These are phyloP conservation scores for Trichothecium sympodiale DNA, from an alignment of 2,329 filamentous ascomycete species.

Conservation along the genomic window DNA sequence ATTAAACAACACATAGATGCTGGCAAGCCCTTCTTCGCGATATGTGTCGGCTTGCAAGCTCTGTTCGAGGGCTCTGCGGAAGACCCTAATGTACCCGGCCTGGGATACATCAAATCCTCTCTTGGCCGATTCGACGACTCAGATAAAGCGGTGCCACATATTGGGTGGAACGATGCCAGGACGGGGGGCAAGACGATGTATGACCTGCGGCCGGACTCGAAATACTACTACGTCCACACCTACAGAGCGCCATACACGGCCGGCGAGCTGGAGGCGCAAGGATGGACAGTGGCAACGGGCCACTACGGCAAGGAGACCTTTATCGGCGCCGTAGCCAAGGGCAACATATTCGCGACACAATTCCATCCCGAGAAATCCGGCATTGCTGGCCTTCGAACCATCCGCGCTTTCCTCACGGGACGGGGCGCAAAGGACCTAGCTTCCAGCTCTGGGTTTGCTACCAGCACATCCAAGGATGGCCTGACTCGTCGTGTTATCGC, in stretches of 20 bases:
- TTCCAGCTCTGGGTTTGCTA: slow-evolving; percentile 5
- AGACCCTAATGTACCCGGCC: slow-evolving; percentile 57
- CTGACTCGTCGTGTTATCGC: slow-evolving; percentile 91
- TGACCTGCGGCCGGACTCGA: slow-evolving; percentile 67
- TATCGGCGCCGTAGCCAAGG: slow-evolving; percentile 76
- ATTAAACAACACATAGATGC: slow-evolving; percentile 72
- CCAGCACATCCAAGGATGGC: slow-evolving; percentile 40
- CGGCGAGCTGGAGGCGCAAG: slow-evolving; percentile 65
- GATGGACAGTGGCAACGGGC: slow-evolving; percentile 88
- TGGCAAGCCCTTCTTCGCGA: slow-evolving; percentile 97
- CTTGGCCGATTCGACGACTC: slow-evolving; percentile 68
- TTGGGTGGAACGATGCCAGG: slow-evolving; percentile 93
- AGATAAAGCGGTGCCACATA: slow-evolving; percentile 90
- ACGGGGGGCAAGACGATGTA: slow-evolving; percentile 52
- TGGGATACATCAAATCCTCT: slow-evolving; percentile 61
- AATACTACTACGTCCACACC: slow-evolving; percentile 98
- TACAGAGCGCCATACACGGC: slow-evolving; percentile 71
- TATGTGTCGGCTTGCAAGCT: slow-evolving; percentile 89
- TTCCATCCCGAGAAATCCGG: slow-evolving; percentile 98
- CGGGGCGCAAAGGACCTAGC: slow-evolving; percentile 42
- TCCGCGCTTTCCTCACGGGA: slow-evolving; percentile 80
- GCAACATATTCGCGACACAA: slow-evolving; percentile 82
- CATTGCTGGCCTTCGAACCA: slow-evolving; percentile 69
- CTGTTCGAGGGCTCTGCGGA: slow-evolving; percentile 82
- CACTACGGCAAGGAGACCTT: slow-evolving; percentile 84